Conservation (phyloP, 176 grass and related monocot species). For the Pontederia paniculata region DNA sequence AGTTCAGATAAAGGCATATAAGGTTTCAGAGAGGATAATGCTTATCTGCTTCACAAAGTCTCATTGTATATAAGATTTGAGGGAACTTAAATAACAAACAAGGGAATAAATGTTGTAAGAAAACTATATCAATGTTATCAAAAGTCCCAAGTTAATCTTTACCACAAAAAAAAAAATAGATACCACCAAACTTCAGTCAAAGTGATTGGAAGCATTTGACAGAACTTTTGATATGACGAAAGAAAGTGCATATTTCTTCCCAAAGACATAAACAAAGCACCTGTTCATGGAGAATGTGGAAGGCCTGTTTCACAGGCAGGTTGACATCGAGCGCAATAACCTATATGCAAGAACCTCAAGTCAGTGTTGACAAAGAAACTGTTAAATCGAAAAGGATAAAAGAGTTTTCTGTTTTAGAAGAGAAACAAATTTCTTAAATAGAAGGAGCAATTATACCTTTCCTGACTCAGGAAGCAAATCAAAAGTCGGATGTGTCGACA, state of each 20-base stretch:
- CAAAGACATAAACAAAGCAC: slow-evolving; percentile 30
- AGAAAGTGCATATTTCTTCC: not conserved
- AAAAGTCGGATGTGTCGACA: slow-evolving; percentile 61
- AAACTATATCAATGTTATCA: no score
- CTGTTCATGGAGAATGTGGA: slow-evolving; percentile 99
- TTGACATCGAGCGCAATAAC: slow-evolving; percentile 95
- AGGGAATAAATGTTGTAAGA: no score
- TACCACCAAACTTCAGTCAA: not conserved
- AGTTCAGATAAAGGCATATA: no score
- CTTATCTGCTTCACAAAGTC: no score
- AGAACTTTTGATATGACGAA: slow-evolving; percentile 3
- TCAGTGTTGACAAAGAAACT: not conserved
- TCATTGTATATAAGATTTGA: no score
- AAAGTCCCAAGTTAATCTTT: no score
- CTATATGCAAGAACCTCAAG: slow-evolving; percentile 20
- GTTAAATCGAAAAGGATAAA: not conserved
- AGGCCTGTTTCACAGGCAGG: slow-evolving; percentile 93
- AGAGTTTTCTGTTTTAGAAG: not conserved
- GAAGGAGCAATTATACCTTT: slow-evolving; percentile 56
- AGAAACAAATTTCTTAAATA: not conserved
- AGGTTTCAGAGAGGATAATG: no score
- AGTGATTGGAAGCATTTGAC: not conserved
- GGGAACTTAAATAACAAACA: no score
- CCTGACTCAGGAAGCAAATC: slow-evolving; percentile 87
- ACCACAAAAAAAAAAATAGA: no score